phyloP scores from a whole-genome alignment of 352 stramenopile species.

The Blastocystis sp. region DNA sequence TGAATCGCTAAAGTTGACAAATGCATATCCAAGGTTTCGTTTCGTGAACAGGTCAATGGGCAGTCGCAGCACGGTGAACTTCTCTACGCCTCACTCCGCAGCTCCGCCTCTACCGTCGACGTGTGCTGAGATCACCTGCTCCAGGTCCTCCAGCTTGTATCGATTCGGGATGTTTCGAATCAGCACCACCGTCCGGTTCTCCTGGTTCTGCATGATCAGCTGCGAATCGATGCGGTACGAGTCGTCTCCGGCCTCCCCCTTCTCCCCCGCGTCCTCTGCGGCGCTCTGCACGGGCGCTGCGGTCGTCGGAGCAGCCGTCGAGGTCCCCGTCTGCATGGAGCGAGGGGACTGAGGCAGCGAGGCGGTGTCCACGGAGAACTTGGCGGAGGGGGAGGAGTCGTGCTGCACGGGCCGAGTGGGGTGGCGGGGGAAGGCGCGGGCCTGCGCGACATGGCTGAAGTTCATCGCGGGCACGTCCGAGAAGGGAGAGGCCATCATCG shows the following conservation, averaged over 20 bases:
- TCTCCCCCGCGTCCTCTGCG: not conserved
- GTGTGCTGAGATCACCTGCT: not conserved
- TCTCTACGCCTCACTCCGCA: not conserved
- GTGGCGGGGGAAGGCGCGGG: not conserved
- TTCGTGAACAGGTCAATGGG: constrained; percentile 59
- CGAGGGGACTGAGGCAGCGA: not conserved
- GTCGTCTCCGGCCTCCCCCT: not conserved
- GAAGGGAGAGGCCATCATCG: not conserved
- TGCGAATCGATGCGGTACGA: constrained; percentile 34
- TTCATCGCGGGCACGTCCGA: not conserved
- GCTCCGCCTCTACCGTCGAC: not conserved
- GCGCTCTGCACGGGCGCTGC: not conserved
- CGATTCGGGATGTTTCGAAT: constrained; percentile 63
- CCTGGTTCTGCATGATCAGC: constrained; percentile 32
- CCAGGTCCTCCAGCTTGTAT: constrained; percentile 57
- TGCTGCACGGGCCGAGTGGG: not conserved
- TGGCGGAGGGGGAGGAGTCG: not conserved
- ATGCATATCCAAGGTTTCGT: constrained; percentile 56
- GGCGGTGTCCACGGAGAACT: not conserved
- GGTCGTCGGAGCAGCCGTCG: not conserved
- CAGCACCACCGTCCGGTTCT: constrained; percentile 48
- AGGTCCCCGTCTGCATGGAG: not conserved
- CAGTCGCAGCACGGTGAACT: constrained; percentile 35
- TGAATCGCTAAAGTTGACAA: constrained; percentile 60
- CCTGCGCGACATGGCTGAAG: not conserved